phyloP scores from a whole-genome alignment of 2,329 filamentous ascomycete species.

The Fusarium falciforme region DNA sequence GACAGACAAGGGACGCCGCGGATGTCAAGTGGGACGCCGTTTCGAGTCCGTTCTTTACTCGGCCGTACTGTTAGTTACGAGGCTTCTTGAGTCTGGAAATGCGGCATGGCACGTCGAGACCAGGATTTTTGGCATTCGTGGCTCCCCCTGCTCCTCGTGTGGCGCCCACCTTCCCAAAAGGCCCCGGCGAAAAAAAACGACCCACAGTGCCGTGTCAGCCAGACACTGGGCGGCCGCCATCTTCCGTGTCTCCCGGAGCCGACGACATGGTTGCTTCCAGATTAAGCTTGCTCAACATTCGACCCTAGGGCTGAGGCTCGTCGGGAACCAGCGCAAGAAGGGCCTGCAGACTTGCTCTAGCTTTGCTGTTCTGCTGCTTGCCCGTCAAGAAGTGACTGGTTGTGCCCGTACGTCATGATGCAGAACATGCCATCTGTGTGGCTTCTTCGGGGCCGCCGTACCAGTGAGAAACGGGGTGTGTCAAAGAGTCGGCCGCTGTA shows the following conservation, averaged over 20 bases:
- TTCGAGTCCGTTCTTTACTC: not conserved
- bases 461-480: not conserved
- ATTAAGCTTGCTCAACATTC: conserved; percentile 7
- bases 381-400: not conserved
- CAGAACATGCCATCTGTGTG: not conserved
- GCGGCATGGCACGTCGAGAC: not conserved
- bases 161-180: conserved; percentile 1
- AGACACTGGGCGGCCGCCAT: conserved; percentile 12
- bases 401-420: not conserved
- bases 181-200: not conserved
- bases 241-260: conserved; percentile 33
- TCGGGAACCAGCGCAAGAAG: not conserved
- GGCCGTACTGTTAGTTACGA: not conserved
- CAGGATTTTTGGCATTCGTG: conserved; percentile 7
- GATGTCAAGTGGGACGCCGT: not conserved
- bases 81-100: not conserved
- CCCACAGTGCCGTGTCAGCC: not conserved
- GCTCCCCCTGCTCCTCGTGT: conserved; percentile 13
- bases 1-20: not conserved
- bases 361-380: not conserved
- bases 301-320: conserved; percentile 6
- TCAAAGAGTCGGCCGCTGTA: not conserved
- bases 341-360: not conserved
- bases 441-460: not conserved
- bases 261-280: conserved; percentile 9